phyloP scores from a whole-genome alignment of 2,329 filamentous ascomycete species.

The Fusarium chaquense region DNA sequence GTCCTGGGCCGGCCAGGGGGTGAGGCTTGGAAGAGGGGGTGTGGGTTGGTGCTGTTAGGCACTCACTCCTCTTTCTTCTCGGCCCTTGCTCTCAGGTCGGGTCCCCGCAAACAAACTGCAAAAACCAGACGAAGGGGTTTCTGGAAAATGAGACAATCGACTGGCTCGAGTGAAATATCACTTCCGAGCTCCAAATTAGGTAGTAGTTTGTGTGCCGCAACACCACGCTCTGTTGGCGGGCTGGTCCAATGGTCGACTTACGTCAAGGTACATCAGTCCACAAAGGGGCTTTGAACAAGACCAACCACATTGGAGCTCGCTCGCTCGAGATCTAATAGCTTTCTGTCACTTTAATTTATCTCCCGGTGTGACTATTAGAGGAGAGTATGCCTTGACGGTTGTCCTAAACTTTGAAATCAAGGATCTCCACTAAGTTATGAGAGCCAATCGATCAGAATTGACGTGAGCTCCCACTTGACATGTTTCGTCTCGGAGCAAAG shows the following conservation, averaged over 20 bases:
- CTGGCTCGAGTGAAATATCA: constrained; percentile 43
- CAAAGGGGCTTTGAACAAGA: constrained; percentile 37
- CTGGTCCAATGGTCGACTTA: constrained; percentile 41
- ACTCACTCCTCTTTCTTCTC: constrained; percentile 38
- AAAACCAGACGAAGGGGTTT: constrained; percentile 35
- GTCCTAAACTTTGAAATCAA: background rate
- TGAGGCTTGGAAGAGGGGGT: constrained; percentile 44
- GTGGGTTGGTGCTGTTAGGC: constrained; percentile 45
- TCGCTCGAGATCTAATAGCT: constrained; percentile 32
- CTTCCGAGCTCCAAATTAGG: constrained; percentile 44
- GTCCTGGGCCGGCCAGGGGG: constrained; percentile 43
- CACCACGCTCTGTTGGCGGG: constrained; percentile 41
- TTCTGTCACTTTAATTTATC: constrained; percentile 18
- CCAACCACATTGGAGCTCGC: constrained; percentile 41
- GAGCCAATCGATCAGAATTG: background rate
- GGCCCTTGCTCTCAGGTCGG: constrained; percentile 27
- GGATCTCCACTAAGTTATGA: background rate
- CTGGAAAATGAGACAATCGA: constrained; percentile 40
- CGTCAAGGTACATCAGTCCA: constrained; percentile 49
- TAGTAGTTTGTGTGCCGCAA: constrained; percentile 44
- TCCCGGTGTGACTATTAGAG: constrained; percentile 35
- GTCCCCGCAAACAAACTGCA: constrained; percentile 45
- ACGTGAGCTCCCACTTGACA: background rate
- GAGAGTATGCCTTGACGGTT: constrained; percentile 5
- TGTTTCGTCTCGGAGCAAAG: background rate